Evolutionary conservation across 208 protist genomes (phyloP).

Genomic region (Leishmania major): DNA sequence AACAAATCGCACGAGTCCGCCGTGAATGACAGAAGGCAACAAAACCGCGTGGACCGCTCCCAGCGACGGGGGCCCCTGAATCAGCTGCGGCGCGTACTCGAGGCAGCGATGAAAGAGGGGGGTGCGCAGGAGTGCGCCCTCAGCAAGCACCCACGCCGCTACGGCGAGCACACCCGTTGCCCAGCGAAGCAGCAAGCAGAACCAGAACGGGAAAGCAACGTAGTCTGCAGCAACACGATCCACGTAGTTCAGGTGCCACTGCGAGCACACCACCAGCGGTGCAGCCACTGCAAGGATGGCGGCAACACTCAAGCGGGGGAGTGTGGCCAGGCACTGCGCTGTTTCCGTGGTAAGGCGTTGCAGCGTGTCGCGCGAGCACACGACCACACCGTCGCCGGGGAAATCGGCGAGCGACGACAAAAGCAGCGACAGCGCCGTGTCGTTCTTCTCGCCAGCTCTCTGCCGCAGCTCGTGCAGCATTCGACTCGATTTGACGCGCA

Average conservation of each 20-base stretch:
- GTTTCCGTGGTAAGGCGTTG: conserved; percentile 14
- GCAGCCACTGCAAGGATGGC: not conserved
- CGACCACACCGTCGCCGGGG: not conserved
- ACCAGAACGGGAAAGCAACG: conserved; percentile 21
- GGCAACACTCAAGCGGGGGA: not conserved
- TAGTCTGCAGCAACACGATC: conserved; percentile 19
- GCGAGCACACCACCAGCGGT: conserved; percentile 19
- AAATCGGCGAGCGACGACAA: conserved; percentile 5
- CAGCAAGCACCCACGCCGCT: conserved; percentile 6
- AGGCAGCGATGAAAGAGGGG: conserved; percentile 26
- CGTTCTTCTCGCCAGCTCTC: not conserved
- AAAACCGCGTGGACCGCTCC: conserved; percentile 22
- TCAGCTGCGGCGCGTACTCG: conserved; percentile 19
- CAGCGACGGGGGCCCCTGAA: not conserved
- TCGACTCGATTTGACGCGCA: conserved; percentile 1
- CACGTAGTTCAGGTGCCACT: conserved; percentile 20
- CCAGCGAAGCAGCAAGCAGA: conserved; percentile 23
- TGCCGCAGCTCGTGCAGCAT: not conserved
- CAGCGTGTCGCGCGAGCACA: conserved; percentile 11
- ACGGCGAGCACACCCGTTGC: conserved; percentile 9
- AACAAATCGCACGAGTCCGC: conserved; percentile 10
- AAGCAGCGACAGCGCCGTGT: not conserved
- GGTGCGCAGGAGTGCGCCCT: conserved; percentile 15
- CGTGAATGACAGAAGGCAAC: conserved; percentile 17
- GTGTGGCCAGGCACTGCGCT: not conserved